Evolutionary conservation across 495 filamentous ascomycete species (phyloP), one percentile per base, ranked within the genome.

Genomic region (Filosporella fistucella): DNA sequence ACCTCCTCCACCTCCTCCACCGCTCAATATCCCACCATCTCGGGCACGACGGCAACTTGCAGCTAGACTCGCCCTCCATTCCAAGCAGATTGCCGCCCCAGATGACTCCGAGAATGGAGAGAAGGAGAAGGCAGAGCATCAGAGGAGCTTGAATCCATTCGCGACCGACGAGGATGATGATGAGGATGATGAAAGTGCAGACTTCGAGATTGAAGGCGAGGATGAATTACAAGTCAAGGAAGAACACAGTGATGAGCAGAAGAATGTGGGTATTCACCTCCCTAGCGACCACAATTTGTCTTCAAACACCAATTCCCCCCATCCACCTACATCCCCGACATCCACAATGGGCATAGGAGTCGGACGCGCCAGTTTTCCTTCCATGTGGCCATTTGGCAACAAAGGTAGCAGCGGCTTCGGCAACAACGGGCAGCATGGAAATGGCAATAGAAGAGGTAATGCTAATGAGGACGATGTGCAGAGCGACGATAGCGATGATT

Each of bases 41-140:
- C 78, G 90, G n/a, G 90, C 90, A 16, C 81, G 90, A 14, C 76
- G 88, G 16, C 90, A 94, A 64, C 74, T 96, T 14, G 89, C 88
- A 23, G 85, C 83, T 23, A 81, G 88, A 17, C 78, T 96, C 1
- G 89, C 89, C 12, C 75, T 85, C 56, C 87, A 89, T 52, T 84
- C 85, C 54, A 81, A 85, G 51, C 82, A 81, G 56, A n/a, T n/a
- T n/a, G 72, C 73, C 9, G 52, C 60, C 7, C 66, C 66, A 36
- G 62, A 58, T 40, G 48, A 51, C 47, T 8, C 56, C 34, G 42
- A 45, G 45, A 54, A 51, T 25, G 35, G 45, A 10, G 47, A 51
- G 12, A 42, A 51, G 29, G 53, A 51, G 21, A 26, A 42, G 6
- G 8, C 28, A 11, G 45, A 50, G n/a, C 56, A 45, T 20, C 36